Evolutionary conservation across 1,139 yeast species (phyloP).

Genomic region (Pichia sp.): DNA sequence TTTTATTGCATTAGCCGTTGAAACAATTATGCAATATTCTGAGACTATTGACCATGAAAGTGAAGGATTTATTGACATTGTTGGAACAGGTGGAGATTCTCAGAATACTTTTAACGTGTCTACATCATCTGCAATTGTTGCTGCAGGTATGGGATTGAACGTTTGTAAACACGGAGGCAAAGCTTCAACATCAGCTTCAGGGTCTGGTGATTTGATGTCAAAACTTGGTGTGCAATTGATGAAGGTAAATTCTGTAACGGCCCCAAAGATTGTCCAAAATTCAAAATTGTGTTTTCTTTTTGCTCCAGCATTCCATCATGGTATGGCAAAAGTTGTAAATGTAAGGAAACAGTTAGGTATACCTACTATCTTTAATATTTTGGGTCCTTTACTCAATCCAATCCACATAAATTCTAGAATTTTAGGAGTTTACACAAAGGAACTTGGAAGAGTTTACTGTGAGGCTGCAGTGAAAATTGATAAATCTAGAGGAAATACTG

Average conservation of each 20-base stretch:
- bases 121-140: conserved; percentile 89
- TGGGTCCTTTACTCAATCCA: conserved; percentile 92
- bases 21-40: conserved; percentile 57
- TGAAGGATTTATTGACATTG: conserved; percentile 72
- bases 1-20: conserved; percentile 80
- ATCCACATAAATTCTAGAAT: conserved; percentile 76
- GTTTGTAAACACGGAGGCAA: conserved; percentile 95
- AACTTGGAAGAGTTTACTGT: conserved; percentile 77
- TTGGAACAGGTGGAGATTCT: conserved; percentile 98
- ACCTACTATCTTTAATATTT: conserved; percentile 86
- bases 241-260: conserved; percentile 57
- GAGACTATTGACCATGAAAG: conserved; percentile 36
- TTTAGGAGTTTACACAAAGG: conserved; percentile 79
- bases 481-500: conserved; percentile 36
- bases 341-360: conserved; percentile 71
- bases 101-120: conserved; percentile 95
- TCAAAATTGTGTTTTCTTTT: conserved; percentile 68
- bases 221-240: conserved; percentile 71
- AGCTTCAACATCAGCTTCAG: conserved; percentile 87
- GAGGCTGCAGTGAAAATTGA: conserved; percentile 62
- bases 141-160: conserved; percentile 71
- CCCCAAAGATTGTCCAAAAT: conserved; percentile 52
- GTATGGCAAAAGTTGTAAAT: conserved; percentile 78
- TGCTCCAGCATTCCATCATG: conserved; percentile 95
- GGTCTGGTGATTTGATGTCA: conserved; percentile 82